A percentile compares a stretch with the other conserved stretches of the same genome.
Evolutionary conservation across 2,329 filamentous ascomycete species (phyloP).

Genomic region (Knufia fluminis): DNA sequence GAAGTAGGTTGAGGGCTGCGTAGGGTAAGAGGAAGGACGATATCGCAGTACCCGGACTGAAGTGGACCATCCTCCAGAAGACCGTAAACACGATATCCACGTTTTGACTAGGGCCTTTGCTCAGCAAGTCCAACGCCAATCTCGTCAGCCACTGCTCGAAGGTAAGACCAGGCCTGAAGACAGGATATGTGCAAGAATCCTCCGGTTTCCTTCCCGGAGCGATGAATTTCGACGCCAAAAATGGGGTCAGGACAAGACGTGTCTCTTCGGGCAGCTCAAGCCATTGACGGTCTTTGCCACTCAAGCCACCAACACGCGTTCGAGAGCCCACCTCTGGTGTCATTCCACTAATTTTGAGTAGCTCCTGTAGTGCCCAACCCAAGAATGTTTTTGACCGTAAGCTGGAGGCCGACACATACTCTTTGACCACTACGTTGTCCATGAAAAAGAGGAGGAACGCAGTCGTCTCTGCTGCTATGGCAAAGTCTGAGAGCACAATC

Average conservation of each 20-base stretch:
- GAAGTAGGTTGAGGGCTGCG: slow-evolving; percentile 69
- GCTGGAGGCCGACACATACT: slow-evolving; percentile 84
- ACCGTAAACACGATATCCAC: slow-evolving; percentile 71
- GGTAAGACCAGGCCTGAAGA: slow-evolving; percentile 55
- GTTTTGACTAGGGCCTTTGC: slow-evolving; percentile 64
- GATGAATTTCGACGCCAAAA: slow-evolving; percentile 73
- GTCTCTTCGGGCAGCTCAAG: slow-evolving; percentile 7
- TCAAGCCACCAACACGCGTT: slow-evolving; percentile 2
- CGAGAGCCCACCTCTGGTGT: slow-evolving; percentile 44
- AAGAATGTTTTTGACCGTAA: slow-evolving; percentile 81
- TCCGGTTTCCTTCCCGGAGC: slow-evolving; percentile 32
- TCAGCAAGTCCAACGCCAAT: slow-evolving; percentile 73
- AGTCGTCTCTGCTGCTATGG: slow-evolving; percentile 64
- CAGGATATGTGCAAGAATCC: slow-evolving; percentile 57
- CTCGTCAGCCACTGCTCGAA: slow-evolving; percentile 75
- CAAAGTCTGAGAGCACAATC: slow-evolving; percentile 79
- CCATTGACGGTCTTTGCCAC: slow-evolving; percentile 8
- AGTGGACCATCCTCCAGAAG: slow-evolving; percentile 66
- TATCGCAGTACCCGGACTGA: slow-evolving; percentile 72
- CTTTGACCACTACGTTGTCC: slow-evolving; percentile 78
- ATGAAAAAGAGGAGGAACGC: slow-evolving; percentile 80
- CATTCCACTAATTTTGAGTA: slow-evolving; percentile 70
- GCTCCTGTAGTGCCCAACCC: slow-evolving; percentile 87
- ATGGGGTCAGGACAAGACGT: slow-evolving; percentile 56
- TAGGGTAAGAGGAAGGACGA: slow-evolving; percentile 85